Evolutionary conservation across 192 early-diverging fungal species (phyloP).

Genomic region (Chytriomyces sp.): DNA sequence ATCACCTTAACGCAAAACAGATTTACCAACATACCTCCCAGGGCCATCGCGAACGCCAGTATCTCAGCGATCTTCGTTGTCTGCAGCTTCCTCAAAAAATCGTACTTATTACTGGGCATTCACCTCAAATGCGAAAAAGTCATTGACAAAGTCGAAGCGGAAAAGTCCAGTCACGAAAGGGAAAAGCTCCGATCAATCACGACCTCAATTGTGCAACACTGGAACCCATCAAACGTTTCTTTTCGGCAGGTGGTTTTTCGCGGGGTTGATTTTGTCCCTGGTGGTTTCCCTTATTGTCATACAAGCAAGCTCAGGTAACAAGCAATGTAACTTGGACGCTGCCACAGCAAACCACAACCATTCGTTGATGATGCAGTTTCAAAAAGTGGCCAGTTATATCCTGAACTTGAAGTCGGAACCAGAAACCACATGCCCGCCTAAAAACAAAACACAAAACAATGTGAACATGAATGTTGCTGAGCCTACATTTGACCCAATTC

Average conservation of each 20-base stretch:
- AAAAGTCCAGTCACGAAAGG: neutral
- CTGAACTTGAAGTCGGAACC: too few relatives aligned
- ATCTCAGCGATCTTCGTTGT: neutral
- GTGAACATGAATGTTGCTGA: neutral
- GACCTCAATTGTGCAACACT: neutral
- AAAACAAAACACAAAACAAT: neutral
- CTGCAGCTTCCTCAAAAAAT: neutral
- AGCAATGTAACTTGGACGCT: too few relatives aligned
- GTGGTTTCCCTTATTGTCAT: too few relatives aligned
- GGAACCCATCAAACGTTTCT: too few relatives aligned
- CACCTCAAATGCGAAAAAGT: neutral
- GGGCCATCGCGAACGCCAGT: neutral
- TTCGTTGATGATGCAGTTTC: too few relatives aligned
- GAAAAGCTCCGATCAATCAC: neutral
- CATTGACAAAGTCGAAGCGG: neutral
- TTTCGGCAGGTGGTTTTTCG: too few relatives aligned
- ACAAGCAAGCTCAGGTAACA: too few relatives aligned
- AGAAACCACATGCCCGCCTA: too few relatives aligned
- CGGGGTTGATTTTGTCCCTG: too few relatives aligned
- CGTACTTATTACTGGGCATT: neutral
- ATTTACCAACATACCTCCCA: neutral
- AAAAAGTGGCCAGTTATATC: too few relatives aligned
- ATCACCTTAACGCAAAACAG: too few relatives aligned
- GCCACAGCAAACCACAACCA: too few relatives aligned
- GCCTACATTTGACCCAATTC: neutral